Evolutionary conservation across 1,139 yeast genomes (phyloP), one percentile per base, ranked within the genome.

Genomic region (Sugiyamaella paludigena): DNA sequence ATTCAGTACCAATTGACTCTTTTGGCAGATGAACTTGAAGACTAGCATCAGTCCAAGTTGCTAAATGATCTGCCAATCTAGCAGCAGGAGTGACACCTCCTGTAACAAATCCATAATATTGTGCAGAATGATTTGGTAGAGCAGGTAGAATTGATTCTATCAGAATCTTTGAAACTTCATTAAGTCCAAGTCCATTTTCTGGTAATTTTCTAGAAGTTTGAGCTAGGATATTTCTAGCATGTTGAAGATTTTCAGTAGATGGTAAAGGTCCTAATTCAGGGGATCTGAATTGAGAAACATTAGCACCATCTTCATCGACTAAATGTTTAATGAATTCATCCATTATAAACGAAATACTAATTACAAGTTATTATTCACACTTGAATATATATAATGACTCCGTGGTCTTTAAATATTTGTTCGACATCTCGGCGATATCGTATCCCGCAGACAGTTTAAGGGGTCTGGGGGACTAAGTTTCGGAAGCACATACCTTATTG

Each of bases 31-130:
- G 58, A 7, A 51, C 51, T 9, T 47, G 50, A 9, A 51, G 54
- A 40, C 58, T 60, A 33, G 59, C 60, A 47, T 62, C 65, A 35
- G 50, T 50, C 40, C 55, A 45, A 8, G 61, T 47, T 7, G 57
- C 62, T 26, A 59, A 34, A 35, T 54, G 55, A 47, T 62, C 65
- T 3, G 61, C 65, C 16, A 55, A 31, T 11, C 51, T 47, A n/a
- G 65, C 64, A 2, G 64, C 65, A 1, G 65, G 65, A 4, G 65
- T 62, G 13, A 50, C 58, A 2, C 64, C 64, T 4, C 65, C 65
- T 28, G 60, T 59, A 30, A 62, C 65, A 45, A 62, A 60, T 2
- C 65, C 65, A 36, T 61, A 59, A 47, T 58, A 62, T 32, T 56
- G 53, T 2, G 49, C 42, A n/a, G 57, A 43, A 31, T 61, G 64